These are phyloP conservation scores for Leccinum fuscescens DNA, from an alignment of 1,284 basidiomycete species.

Conservation along the genomic window DNA sequence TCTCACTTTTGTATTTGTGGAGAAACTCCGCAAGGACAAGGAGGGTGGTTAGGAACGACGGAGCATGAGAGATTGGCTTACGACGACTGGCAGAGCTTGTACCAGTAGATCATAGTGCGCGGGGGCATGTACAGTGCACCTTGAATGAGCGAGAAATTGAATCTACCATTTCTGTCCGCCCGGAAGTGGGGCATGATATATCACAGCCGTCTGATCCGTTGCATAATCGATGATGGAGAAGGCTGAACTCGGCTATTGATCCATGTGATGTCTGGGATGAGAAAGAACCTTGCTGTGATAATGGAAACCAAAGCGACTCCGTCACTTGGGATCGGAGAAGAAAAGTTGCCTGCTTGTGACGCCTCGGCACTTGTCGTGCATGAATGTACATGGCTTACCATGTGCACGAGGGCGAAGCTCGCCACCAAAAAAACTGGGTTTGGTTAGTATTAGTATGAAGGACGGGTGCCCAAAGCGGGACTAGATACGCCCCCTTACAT, in stretches of 20 bases:
- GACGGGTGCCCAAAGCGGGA: no score
- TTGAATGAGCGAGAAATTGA: no score
- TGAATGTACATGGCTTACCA: no score
- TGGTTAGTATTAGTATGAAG: no score
- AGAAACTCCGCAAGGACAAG: constrained; percentile 36
- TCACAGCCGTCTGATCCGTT: not conserved
- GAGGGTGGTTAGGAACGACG: constrained; percentile 7
- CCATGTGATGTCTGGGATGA: not conserved
- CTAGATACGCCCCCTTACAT: no score
- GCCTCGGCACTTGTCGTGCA: no score
- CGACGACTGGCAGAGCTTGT: not conserved
- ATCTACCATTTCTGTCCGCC: not conserved
- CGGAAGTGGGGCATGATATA: not conserved
- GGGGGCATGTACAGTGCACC: not conserved
- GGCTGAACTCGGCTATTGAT: not conserved
- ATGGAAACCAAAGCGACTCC: no score
- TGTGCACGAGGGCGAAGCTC: no score
- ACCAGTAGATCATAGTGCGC: not conserved
- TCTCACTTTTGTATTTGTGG: constrained; percentile 43
- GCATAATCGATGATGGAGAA: not conserved
- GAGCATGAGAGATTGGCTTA: no score
- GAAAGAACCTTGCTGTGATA: not conserved
- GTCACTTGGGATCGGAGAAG: no score
- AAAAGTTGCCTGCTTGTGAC: no score
- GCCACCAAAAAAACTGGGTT: no score